phyloP scores from a whole-genome alignment of 495 filamentous ascomycete species.

The Apiosordaria backusii region DNA sequence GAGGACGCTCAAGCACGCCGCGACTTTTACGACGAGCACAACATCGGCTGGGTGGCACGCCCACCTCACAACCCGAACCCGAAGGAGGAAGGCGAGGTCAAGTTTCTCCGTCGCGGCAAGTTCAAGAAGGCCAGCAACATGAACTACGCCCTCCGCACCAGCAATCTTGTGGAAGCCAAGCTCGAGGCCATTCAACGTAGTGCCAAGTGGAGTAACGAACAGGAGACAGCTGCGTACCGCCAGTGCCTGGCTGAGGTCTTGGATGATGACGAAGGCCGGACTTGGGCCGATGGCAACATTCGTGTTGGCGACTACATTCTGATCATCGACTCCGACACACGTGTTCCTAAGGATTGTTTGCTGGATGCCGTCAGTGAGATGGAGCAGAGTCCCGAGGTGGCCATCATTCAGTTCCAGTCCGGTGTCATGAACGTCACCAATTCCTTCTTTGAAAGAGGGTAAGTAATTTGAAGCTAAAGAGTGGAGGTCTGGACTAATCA shows the following conservation, averaged over 20 bases:
- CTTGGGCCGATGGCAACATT: slow-evolving; percentile 78
- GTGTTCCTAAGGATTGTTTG: slow-evolving; percentile 68
- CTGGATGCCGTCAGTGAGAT: slow-evolving; percentile 75
- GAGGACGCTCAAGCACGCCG: slow-evolving; percentile 55
- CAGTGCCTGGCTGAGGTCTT: slow-evolving; percentile 51
- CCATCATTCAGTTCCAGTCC: slow-evolving; percentile 78
- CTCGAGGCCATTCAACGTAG: slow-evolving; percentile 41
- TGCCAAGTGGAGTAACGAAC: slow-evolving; percentile 47
- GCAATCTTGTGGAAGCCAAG: slow-evolving; percentile 58
- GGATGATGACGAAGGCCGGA: slow-evolving; percentile 58
- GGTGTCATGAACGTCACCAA: slow-evolving; percentile 79
- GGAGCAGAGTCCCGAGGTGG: slow-evolving; percentile 75
- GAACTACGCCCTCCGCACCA: slow-evolving; percentile 62
- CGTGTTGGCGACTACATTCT: slow-evolving; percentile 79
- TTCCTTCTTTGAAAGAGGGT: slow-evolving; percentile 66
- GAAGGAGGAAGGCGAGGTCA: slow-evolving; percentile 27
- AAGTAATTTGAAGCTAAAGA: background rate
- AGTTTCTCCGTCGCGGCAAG: slow-evolving; percentile 59
- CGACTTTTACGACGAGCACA: slow-evolving; percentile 63
- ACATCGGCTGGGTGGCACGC: slow-evolving; percentile 59
- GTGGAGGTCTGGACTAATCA: background rate
- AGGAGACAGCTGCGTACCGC: slow-evolving; percentile 35
- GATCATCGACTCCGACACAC: slow-evolving; percentile 72
- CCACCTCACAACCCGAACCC: slow-evolving; percentile 54
- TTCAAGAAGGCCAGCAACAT: slow-evolving; percentile 76